These are phyloP conservation scores for Stagonosporopsis cucurbitacearum DNA, from an alignment of 2,329 filamentous ascomycete genomes.

Conservation along the genomic window DNA sequence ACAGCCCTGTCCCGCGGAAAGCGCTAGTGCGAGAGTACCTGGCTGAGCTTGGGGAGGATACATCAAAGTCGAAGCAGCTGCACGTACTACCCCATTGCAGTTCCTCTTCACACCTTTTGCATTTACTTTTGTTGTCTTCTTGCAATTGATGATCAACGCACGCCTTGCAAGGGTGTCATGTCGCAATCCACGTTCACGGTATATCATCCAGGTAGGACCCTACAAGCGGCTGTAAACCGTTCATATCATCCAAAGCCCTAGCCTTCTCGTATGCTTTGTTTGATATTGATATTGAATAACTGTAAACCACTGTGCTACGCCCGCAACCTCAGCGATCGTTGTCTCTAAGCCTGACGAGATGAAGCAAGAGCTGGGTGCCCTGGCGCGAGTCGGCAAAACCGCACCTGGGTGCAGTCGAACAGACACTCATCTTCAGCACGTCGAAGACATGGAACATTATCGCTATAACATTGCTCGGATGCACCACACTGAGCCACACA, in stretches of 20 bases:
- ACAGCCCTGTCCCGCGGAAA: not conserved
- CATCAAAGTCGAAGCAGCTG: conserved; percentile 1
- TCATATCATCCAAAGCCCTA: no score
- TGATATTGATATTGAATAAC: not conserved
- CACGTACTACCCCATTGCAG: not conserved
- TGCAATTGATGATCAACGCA: not conserved
- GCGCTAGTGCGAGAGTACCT: conserved; percentile 14
- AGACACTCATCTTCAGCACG: not conserved
- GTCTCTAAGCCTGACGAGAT: not conserved
- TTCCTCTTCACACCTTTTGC: not conserved
- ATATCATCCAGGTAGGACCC: not conserved
- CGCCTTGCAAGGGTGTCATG: conserved; percentile 7
- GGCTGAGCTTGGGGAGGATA: not conserved
- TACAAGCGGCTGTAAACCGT: not conserved
- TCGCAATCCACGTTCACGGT: not conserved
- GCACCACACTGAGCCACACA: no score
- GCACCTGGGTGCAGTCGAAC: not conserved
- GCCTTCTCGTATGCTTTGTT: not conserved
- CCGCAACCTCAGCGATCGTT: not conserved
- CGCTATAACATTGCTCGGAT: no score
- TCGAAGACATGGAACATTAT: not conserved
- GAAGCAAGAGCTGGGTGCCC: not conserved
- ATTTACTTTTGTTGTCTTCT: no score
- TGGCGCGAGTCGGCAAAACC: not conserved
- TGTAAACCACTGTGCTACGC: not conserved